Evolutionary conservation across 73 alveolate genomes (phyloP), one percentile per base, ranked within the genome.

Genomic region (Tetrahymena borealis): DNA sequence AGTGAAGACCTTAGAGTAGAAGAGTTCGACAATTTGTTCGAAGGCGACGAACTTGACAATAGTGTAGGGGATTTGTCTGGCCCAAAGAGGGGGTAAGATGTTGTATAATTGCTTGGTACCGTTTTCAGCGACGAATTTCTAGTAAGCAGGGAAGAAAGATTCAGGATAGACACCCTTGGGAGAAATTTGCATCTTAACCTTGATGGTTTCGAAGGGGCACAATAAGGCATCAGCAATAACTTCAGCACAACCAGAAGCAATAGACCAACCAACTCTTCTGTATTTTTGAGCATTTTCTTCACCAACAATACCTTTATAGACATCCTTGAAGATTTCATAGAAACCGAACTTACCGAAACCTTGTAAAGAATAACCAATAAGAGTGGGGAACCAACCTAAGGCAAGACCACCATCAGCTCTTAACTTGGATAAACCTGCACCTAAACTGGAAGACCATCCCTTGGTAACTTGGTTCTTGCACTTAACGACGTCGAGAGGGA

Each of bases 261-360:
- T 90, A 37, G 96, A 91, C 98, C 98, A 97, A 33, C 98, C 98
- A 36, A 97, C 85, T 38, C 98, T 95, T 94, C 96, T 95, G 95
- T 96, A 97, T 93, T 97, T 95, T 41, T 90, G 96, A 32, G 99
- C 99, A 35, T 94, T 96, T 43, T 96, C 98, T 39, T 91, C 96
- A 2, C 99, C 99, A 38, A 96, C 96, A 18, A 94, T 90, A n/a
- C 95, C 95, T 95, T 94, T 95, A 94, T 97, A 97, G 78, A 97
- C 98, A 95, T 97, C 99, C 97, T 97, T 97, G 97, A 97, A 97
- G 97, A 97, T 96, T 91, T 97, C 99, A 91, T 97, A 97, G 97
- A 97, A 97, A 33, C 99, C 99, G 94, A 96, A 97, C 94, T 97
- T 97, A 37, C 99, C 99, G 94, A 97, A 95, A 36, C 99, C 99